phyloP scores from a whole-genome alignment of 768 basidiomycete species.

The Boletus rex-veris region DNA sequence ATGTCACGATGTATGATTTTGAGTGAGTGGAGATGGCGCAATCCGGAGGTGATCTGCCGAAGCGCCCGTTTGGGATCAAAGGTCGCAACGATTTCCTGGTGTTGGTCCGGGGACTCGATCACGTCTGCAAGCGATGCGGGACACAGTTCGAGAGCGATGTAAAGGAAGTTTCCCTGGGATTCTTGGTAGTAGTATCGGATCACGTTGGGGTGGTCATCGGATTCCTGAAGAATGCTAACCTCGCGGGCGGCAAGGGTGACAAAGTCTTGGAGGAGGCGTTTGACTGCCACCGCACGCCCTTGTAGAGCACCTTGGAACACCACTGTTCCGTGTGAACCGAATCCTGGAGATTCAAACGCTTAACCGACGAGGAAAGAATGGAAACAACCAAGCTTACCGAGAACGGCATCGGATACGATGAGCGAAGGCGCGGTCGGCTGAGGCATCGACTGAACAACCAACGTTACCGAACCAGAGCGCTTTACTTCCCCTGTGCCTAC shows the following conservation, averaged over 20 bases:
- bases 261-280: constrained; percentile 92
- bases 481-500: constrained; percentile 20
- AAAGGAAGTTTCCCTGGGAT: constrained; percentile 87
- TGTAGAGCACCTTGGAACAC: constrained; percentile 95
- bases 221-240: constrained; percentile 91
- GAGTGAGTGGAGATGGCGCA: constrained; percentile 87
- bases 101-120: constrained; percentile 73
- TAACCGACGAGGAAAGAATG: neutral
- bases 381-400: constrained; percentile 49
- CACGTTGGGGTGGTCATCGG: constrained; percentile 98
- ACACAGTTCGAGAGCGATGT: constrained; percentile 95
- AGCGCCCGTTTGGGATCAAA: constrained; percentile 90
- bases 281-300: constrained; percentile 96
- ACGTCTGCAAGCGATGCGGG: constrained; percentile 87
- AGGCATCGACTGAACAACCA: constrained; percentile 27
- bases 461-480: constrained; percentile 5
- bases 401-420: constrained; percentile 66
- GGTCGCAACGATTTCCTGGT: constrained; percentile 69
- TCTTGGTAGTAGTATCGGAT: constrained; percentile 99
- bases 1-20: constrained; percentile 98
- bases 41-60: constrained; percentile 79
- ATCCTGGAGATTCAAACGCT: constrained; percentile 49
- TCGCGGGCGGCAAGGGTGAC: constrained; percentile 92
- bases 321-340: constrained; percentile 95
- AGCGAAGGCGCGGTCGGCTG: constrained; percentile 45